These are phyloP conservation scores for Moricandia arvensis DNA, from an alignment of 345 rosid genomes.

Conservation along the genomic window DNA sequence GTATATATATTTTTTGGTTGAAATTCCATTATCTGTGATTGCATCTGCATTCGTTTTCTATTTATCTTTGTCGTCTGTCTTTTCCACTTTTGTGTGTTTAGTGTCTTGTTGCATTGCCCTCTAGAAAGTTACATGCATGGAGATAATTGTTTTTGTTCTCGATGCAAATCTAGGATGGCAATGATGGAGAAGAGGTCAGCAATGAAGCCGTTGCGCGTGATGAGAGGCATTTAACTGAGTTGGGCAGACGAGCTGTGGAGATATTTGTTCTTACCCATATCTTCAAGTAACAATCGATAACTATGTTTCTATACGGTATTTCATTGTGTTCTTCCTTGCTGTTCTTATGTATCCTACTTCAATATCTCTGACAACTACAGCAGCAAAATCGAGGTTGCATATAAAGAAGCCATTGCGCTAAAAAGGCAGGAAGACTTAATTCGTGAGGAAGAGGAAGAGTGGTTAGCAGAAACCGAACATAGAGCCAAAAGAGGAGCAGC, in stretches of 20 bases:
- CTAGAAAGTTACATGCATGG: conserved; percentile 6
- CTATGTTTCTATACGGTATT: neutral
- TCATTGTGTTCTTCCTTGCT: conserved; percentile 1
- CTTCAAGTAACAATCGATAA: conserved; percentile 57
- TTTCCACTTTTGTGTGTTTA: neutral
- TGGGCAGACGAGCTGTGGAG: conserved; percentile 92
- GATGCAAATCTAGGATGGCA: conserved; percentile 61
- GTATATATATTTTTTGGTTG: neutral
- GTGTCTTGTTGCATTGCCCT: neutral
- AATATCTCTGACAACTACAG: conserved; percentile 43
- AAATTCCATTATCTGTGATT: neutral
- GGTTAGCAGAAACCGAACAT: conserved; percentile 85
- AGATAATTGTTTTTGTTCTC: conserved; percentile 3
- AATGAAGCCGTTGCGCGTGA: conserved; percentile 79
- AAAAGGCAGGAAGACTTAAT: conserved; percentile 97
- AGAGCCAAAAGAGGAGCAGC: conserved; percentile 71
- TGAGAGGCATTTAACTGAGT: conserved; percentile 87
- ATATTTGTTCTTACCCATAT: conserved; percentile 91
- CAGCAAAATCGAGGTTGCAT: conserved; percentile 89
- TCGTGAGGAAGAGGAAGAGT: conserved; percentile 95
- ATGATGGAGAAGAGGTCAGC: conserved; percentile 78
- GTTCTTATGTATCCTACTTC: conserved; percentile 7
- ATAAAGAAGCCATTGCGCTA: conserved; percentile 95
- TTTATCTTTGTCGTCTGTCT: neutral
- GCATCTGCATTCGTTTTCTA: neutral